These are phyloP conservation scores for Calocera viscosa DNA, from an alignment of 768 basidiomycete species.

Conservation along the genomic window DNA sequence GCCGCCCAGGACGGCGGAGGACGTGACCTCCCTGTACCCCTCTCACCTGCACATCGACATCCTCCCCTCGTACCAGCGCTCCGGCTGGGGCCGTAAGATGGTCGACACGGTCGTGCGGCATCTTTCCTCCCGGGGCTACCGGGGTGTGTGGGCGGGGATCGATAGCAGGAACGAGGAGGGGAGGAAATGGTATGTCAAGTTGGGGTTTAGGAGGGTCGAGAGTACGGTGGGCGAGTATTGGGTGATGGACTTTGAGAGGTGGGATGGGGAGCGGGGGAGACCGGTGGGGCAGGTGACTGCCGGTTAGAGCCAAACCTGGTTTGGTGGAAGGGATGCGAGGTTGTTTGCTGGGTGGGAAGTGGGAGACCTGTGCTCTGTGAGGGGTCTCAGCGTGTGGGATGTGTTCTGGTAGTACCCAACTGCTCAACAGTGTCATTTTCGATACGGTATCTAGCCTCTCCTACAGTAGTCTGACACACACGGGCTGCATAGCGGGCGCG, in stretches of 20 bases:
- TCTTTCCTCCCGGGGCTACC: conserved; percentile 36
- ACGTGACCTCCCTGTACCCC: conserved; percentile 50
- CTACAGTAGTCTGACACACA: no score
- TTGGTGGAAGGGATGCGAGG: no score
- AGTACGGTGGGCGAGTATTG: conserved; percentile 12
- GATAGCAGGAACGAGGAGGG: conserved; percentile 51
- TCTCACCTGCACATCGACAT: conserved; percentile 71
- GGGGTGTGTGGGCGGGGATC: conserved; percentile 55
- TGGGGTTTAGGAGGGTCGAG: conserved; percentile 50
- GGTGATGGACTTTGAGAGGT: conserved; percentile 14
- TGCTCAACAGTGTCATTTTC: no score
- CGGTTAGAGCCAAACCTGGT: no score
- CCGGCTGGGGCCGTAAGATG: conserved; percentile 58
- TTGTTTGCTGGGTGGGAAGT: no score
- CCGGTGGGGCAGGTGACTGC: background rate
- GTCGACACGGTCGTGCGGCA: conserved; percentile 43
- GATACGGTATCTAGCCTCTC: no score
- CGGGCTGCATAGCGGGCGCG: no score
- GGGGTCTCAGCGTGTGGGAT: no score
- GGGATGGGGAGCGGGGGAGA: conserved; percentile 20
- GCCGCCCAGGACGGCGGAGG: conserved; percentile 35
- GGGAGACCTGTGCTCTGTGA: no score
- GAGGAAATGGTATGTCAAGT: conserved; percentile 44
- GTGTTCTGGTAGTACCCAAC: no score
- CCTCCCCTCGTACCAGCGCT: conserved; percentile 49